Base-by-base conservation (phyloP, 306 rosid genomes). In the Trifolium repens region DNA sequence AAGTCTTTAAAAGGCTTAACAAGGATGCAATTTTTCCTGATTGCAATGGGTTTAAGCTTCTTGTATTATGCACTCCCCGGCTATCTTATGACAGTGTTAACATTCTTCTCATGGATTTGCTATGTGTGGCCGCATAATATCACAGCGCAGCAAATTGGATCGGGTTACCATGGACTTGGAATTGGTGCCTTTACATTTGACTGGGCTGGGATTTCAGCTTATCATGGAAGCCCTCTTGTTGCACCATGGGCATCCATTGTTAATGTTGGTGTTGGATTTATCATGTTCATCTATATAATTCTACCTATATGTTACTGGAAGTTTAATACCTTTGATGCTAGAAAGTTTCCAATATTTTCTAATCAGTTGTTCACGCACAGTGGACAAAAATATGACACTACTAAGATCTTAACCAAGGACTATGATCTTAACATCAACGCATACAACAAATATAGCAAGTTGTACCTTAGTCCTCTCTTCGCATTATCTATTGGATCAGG, bases 81-180 rank as follows among this genome's bases (percentile, higher is more conserved):
- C 61, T 94, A 94, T 72, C 87, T 92, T 60, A 82, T 94, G 74
- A 80, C 88, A 0, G 80, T 92, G 75, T 80, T 94, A 69, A 84
- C 99, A 65, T 94, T 92, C 92, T 94, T 94, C 82, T 94, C 99
- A 19, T 94, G 99, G 99, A 84, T 94, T 3, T 94, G 99, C 87
- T 94, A 96, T 92, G 96, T 84, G 26, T 92, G 96, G 96, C 99
- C 99, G 4, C 85, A 81, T 75, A 94, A 58, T 65, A 88, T 94
- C 83, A 94, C 99, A 0, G 99, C 99, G 60, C 99, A 94, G 65
- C 99, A 94, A 83, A 39, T 94, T 9, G 99, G 99, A 5, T 94
- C 99, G 27, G 93, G 92, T 71, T 85, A 88, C 81, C 83, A 88
- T 63, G 99, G 96, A 58, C 96, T 94, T 6, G 99, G 99, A 2